Base-by-base conservation (phyloP, 192 early-diverging fungal species). In the Podila horticola region DNA sequence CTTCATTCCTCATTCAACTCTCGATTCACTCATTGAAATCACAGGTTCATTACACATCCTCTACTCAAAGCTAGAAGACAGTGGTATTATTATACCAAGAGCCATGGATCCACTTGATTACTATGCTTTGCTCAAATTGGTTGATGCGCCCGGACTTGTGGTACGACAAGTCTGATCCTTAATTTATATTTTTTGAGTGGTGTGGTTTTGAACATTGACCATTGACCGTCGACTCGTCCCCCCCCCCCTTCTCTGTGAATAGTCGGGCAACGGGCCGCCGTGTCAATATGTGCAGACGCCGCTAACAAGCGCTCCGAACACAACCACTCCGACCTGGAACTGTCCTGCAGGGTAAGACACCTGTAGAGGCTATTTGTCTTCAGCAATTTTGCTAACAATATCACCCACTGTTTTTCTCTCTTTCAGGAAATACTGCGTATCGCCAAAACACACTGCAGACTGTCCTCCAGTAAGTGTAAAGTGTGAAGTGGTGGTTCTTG, bases 251-350 rank as follows among this genome's bases (percentile, higher is more conserved):
- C 59, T 24, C 24, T 15, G n/a, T 49, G 26, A 9, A 8, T 67
- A 81, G 77, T 26, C 60, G 11, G 77, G 77, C 0, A 12, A 60
- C 15, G 77, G 71, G 4, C 70, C 70, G 12, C 19, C 59, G 2
- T 81, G 77, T 34, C 70, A 81, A 64, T 81, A 65, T 67, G 71
- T 81, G 33, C 77, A 73, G 29, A 81, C 77, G 36, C 77, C 75
- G 9, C 30, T 72, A 4, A 12, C 24, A 4, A n/a, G 50, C 5
- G 41, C 41, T 4, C 41, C 41, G 41, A 79, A 72, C 49, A 30
- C 28, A 28, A 63, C 75, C 17, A 79, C 69, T 0, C 75, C 76
- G 4, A 58, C 70, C 2, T 81, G 77, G 77, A 36, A 31, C 10
- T 81, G 77, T 34, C 71, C 77, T 17, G 77, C 71, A 30, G 77